A percentile compares a stretch with the other conserved stretches of the same genome.
phyloP scores from a whole-genome alignment of 805 yeast species.

The Pichia exigua region DNA sequence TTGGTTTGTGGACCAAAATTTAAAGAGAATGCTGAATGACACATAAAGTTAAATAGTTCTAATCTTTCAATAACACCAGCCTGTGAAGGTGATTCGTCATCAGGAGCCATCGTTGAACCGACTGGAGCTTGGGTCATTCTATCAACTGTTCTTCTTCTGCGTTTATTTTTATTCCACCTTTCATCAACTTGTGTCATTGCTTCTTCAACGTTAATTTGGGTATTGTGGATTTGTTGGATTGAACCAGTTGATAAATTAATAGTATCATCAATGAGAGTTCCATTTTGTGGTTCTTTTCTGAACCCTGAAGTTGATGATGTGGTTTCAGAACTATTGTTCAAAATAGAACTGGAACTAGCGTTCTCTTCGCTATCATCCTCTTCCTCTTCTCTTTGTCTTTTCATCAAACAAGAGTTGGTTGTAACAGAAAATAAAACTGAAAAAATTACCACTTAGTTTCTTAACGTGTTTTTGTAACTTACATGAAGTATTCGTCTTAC shows the following conservation, averaged over 20 bases:
- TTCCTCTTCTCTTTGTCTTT: not conserved
- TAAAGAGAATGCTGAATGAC: slow-evolving; percentile 74
- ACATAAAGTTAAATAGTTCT: slow-evolving; percentile 72
- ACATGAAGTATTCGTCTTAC: not conserved
- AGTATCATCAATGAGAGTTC: not conserved
- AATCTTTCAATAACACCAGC: slow-evolving; percentile 68
- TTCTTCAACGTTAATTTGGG: slow-evolving; percentile 20
- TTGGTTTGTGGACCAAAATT: slow-evolving; percentile 73
- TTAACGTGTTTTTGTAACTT: not conserved
- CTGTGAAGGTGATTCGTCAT: slow-evolving; percentile 28
- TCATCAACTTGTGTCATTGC: slow-evolving; percentile 26
- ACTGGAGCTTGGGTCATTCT: slow-evolving; percentile 20
- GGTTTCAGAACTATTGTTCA: not conserved
- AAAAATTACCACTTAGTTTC: not conserved
- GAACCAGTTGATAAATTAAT: not conserved
- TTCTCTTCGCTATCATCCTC: not conserved
- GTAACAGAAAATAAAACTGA: too few relatives aligned
- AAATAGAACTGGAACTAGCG: not conserved
- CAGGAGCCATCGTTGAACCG: slow-evolving; percentile 2
- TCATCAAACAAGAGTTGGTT: not conserved
- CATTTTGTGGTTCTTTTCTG: not conserved
- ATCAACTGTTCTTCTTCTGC: slow-evolving; percentile 8
- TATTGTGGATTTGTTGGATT: not conserved
- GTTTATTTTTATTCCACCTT: slow-evolving; percentile 8
- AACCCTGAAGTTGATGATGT: not conserved